phyloP scores from a whole-genome alignment of 2,329 filamentous ascomycete genomes.

The Fusarium guadeloupense region DNA sequence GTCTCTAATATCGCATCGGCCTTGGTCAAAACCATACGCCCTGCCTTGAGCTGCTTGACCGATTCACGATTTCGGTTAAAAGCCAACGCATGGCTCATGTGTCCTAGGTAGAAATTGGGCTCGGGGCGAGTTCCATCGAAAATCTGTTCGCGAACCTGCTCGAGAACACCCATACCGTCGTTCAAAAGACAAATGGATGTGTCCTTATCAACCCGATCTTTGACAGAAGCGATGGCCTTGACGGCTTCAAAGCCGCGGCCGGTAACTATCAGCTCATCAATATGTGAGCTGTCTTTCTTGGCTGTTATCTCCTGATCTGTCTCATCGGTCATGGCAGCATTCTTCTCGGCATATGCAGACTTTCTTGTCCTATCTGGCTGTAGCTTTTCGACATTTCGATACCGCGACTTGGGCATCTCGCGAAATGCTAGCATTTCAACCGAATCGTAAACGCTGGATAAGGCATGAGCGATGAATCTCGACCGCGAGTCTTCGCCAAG shows the following conservation, averaged over 20 bases:
- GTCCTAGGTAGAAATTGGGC: slow-evolving; percentile 80
- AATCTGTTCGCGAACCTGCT: slow-evolving; percentile 75
- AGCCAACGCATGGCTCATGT: slow-evolving; percentile 60
- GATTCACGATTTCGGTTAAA: slow-evolving; percentile 53
- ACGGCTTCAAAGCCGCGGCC: slow-evolving; percentile 64
- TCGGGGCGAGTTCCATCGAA: slow-evolving; percentile 72
- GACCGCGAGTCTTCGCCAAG: slow-evolving; percentile 54
- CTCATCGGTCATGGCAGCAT: slow-evolving; percentile 24
- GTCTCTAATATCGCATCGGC: slow-evolving; percentile 25
- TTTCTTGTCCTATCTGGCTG: slow-evolving; percentile 32
- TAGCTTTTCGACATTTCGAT: slow-evolving; percentile 45
- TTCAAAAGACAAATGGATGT: slow-evolving; percentile 81
- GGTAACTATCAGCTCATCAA: slow-evolving; percentile 77
- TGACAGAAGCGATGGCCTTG: slow-evolving; percentile 66
- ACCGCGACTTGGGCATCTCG: slow-evolving; percentile 40
- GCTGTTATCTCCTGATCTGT: slow-evolving; percentile 2
- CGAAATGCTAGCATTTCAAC: slow-evolving; percentile 49
- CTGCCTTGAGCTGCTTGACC: slow-evolving; percentile 50
- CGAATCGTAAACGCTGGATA: slow-evolving; percentile 54
- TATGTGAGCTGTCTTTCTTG: slow-evolving; percentile 54
- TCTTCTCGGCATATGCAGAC: slow-evolving; percentile 33
- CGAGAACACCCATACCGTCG: slow-evolving; percentile 85
- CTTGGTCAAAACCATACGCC: slow-evolving; percentile 46
- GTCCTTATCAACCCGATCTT: slow-evolving; percentile 70
- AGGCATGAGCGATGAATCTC: slow-evolving; percentile 53